A percentile compares a stretch with the other conserved stretches of the same genome.
phyloP scores from a whole-genome alignment of 2,329 filamentous ascomycete genomes.

The Gaeumannomyces tritici region DNA sequence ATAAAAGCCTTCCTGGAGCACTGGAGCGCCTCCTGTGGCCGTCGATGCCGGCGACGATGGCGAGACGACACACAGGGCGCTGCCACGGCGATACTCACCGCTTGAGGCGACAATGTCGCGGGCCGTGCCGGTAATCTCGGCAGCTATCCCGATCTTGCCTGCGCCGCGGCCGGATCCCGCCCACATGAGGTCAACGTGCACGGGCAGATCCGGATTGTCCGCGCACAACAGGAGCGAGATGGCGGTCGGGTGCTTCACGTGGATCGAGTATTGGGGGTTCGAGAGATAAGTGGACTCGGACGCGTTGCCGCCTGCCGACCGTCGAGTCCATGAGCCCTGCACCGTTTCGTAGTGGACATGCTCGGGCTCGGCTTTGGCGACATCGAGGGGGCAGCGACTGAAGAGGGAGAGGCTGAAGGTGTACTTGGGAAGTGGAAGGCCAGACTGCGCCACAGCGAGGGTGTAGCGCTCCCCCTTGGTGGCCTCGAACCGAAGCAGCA shows the following conservation, averaged over 20 bases:
- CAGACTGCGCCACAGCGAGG: conserved; percentile 57
- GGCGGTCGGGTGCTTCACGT: conserved; percentile 44
- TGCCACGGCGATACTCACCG: conserved; percentile 79
- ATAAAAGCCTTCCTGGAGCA: conserved; percentile 64
- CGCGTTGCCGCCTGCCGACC: conserved; percentile 77
- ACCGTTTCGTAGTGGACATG: conserved; percentile 51
- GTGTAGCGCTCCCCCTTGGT: conserved; percentile 33
- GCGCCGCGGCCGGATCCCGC: conserved; percentile 40
- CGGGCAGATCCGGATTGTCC: conserved; percentile 53
- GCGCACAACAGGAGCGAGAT: conserved; percentile 69
- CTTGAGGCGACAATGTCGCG: conserved; percentile 76
- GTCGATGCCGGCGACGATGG: conserved; percentile 16
- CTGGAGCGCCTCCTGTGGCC: conserved; percentile 11
- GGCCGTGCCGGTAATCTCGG: conserved; percentile 28
- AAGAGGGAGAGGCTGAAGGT: conserved; percentile 84
- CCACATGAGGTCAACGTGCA: conserved; percentile 81
- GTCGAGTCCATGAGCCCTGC: conserved; percentile 61
- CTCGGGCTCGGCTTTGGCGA: conserved; percentile 51
- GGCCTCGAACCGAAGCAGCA: conserved; percentile 64
- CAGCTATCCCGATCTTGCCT: conserved; percentile 35
- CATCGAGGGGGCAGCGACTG: conserved; percentile 50
- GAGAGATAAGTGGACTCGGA: conserved; percentile 65
- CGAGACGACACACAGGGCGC: conserved; percentile 53
- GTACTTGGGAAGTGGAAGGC: conserved; percentile 62
- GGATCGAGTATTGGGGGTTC: conserved; percentile 79